phyloP scores from a whole-genome alignment of 192 early-diverging fungal genomes.

The Coemansia pectinata region DNA sequence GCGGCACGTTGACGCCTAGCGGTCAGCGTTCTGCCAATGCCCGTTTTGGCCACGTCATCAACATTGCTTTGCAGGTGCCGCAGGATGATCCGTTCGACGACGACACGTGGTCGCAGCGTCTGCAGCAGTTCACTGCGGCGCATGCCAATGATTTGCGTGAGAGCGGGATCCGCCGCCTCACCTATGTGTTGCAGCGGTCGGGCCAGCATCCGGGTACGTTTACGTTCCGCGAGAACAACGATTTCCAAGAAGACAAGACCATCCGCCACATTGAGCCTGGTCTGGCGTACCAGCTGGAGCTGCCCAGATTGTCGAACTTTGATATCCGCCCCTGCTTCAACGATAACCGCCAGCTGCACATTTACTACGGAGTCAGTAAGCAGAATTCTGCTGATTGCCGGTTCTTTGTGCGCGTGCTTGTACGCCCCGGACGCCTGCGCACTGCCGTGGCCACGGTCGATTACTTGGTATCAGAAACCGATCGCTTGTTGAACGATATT shows the following conservation, averaged over 20 bases:
- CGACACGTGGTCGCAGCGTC: constrained; percentile 66
- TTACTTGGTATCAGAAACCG: constrained; percentile 94
- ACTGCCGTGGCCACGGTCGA: constrained; percentile 85
- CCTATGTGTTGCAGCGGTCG: constrained; percentile 82
- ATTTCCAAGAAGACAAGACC: constrained; percentile 87
- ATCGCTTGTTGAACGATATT: constrained; percentile 90
- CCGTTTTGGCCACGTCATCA: constrained; percentile 77
- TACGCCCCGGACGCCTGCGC: constrained; percentile 85
- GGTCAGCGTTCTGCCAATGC: constrained; percentile 11
- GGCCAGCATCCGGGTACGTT: constrained; percentile 90
- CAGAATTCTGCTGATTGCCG: constrained; percentile 91
- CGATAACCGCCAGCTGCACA: constrained; percentile 92
- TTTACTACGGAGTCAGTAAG: constrained; percentile 95
- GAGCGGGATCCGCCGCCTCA: constrained; percentile 81
- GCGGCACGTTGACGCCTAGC: constrained; percentile 19
- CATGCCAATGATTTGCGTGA: constrained; percentile 68
- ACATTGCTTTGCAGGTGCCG: constrained; percentile 74
- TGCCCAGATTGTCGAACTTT: constrained; percentile 90
- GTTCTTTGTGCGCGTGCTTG: constrained; percentile 97
- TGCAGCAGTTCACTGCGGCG: constrained; percentile 64
- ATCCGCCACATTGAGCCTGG: constrained; percentile 99
- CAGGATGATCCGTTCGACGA: constrained; percentile 64
- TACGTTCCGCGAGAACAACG: constrained; percentile 88
- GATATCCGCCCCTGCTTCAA: constrained; percentile 94
- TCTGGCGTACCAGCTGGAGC: constrained; percentile 96